Evolutionary conservation across 768 basidiomycete species (phyloP).

Genomic region (Lactarius deliciosus): DNA sequence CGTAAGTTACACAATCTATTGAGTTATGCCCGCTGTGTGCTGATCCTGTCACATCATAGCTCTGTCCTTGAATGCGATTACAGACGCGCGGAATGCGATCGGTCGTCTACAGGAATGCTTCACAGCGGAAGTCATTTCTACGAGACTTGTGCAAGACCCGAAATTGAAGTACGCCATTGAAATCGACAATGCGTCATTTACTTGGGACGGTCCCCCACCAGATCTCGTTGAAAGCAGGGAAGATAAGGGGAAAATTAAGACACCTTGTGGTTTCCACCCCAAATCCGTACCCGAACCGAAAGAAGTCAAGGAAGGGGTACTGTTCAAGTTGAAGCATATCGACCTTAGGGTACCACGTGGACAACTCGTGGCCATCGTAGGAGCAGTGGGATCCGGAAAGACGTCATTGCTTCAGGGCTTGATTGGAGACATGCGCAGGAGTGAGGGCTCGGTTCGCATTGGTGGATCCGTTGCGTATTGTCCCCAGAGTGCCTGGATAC

Average conservation of each 20-base stretch:
- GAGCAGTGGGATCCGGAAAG: conserved; percentile 72
- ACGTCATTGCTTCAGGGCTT: conserved; percentile 70
- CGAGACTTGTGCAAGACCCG: conserved; percentile 54
- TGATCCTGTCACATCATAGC: conserved; percentile 41
- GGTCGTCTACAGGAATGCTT: conserved; percentile 77
- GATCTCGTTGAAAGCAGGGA: conserved; percentile 40
- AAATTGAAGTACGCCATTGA: conserved; percentile 60
- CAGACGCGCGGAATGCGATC: conserved; percentile 80
- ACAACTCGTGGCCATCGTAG: conserved; percentile 81
- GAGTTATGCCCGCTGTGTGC: background rate
- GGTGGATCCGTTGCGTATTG: conserved; percentile 81
- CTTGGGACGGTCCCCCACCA: conserved; percentile 80
- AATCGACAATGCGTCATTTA: conserved; percentile 70
- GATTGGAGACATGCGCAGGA: conserved; percentile 81
- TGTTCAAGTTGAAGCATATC: conserved; percentile 68
- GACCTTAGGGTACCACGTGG: conserved; percentile 71
- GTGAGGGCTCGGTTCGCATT: conserved; percentile 63
- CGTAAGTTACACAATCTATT: conserved; percentile 36
- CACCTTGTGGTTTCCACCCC: conserved; percentile 3
- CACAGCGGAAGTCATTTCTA: conserved; percentile 72
- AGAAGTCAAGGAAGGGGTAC: conserved; percentile 37
- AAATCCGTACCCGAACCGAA: conserved; percentile 31
- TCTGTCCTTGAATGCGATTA: conserved; percentile 69
- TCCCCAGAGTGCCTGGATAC: conserved; percentile 92
- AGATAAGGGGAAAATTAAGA: conserved; percentile 28